phyloP scores from a whole-genome alignment of 768 basidiomycete genomes.

The Mycena pura region DNA sequence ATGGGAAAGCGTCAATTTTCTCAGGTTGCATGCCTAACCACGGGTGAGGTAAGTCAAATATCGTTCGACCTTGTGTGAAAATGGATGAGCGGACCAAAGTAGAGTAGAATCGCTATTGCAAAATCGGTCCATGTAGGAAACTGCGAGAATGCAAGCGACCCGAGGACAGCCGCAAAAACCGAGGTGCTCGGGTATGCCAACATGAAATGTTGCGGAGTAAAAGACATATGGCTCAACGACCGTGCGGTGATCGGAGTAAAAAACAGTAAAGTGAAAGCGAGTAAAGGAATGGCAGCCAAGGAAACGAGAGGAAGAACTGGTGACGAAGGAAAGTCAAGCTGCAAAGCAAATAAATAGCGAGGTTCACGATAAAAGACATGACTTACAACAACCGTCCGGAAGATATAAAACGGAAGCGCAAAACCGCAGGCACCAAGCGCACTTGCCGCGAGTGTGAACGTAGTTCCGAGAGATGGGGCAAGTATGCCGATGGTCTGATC shows the following conservation, averaged over 20 bases:
- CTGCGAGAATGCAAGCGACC: slow-evolving; percentile 69
- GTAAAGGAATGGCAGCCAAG: slow-evolving; percentile 63
- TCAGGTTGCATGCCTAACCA: slow-evolving; percentile 59
- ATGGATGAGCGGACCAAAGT: slow-evolving; percentile 57
- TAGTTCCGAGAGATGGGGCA: slow-evolving; percentile 62
- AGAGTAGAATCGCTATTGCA: slow-evolving; percentile 61
- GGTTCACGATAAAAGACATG: neutral
- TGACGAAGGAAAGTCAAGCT: slow-evolving; percentile 59
- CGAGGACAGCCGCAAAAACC: slow-evolving; percentile 58
- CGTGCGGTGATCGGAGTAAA: slow-evolving; percentile 57
- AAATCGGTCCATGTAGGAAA: slow-evolving; percentile 65
- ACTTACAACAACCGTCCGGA: slow-evolving; percentile 65
- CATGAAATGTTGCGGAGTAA: slow-evolving; percentile 61
- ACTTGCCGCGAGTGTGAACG: slow-evolving; percentile 61
- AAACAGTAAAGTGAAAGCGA: slow-evolving; percentile 69
- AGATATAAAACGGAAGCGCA: slow-evolving; percentile 68
- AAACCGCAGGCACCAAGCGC: slow-evolving; percentile 69
- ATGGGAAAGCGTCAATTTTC: slow-evolving; percentile 48
- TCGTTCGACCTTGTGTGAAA: neutral
- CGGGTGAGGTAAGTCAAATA: too few relatives aligned
- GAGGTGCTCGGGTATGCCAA: slow-evolving; percentile 64
- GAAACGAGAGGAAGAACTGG: slow-evolving; percentile 64
- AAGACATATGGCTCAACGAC: slow-evolving; percentile 53
- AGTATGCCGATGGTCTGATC: slow-evolving; percentile 68
- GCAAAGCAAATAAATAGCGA: slow-evolving; percentile 20